Conservation (phyloP, 1,284 basidiomycete species). For the Athelia sp. region DNA sequence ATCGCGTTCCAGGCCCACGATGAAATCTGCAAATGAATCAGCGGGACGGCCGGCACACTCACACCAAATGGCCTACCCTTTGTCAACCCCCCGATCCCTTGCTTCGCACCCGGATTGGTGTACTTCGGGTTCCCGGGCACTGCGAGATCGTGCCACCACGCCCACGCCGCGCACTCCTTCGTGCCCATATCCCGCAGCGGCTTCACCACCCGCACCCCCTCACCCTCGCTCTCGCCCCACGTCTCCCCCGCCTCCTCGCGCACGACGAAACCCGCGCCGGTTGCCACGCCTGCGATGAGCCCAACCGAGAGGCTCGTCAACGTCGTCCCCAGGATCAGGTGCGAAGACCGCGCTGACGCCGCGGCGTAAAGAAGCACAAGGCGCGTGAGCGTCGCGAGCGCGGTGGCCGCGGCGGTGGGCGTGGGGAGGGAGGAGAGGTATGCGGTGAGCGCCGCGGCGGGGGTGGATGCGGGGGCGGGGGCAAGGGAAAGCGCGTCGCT, state of each 20-base stretch:
- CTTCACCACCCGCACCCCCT: conserved; percentile 42
- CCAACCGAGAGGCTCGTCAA: conserved; percentile 77
- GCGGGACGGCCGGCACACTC: neutral
- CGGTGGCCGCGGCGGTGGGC: conserved; percentile 64
- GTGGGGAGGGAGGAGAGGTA: conserved; percentile 75
- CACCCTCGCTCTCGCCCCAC: conserved; percentile 47
- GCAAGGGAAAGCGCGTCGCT: conserved; percentile 46
- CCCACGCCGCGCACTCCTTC: conserved; percentile 80
- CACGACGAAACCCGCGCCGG: conserved; percentile 77
- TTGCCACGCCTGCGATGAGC: conserved; percentile 71
- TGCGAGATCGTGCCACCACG: conserved; percentile 60
- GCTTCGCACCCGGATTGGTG: conserved; percentile 45
- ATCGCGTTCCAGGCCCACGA: conserved; percentile 73
- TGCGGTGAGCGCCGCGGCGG: conserved; percentile 44
- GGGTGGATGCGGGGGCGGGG: conserved; percentile 20
- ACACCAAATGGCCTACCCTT: conserved; percentile 45
- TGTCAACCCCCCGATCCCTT: conserved; percentile 67
- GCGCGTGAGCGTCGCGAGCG: conserved; percentile 61
- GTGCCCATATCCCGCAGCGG: conserved; percentile 74
- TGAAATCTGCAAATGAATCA: conserved; percentile 58
- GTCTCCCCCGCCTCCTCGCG: conserved; percentile 69
- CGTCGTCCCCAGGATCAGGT: conserved; percentile 78
- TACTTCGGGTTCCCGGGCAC: conserved; percentile 49
- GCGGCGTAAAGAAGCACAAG: conserved; percentile 71
- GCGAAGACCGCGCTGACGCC: conserved; percentile 53